A percentile compares a stretch with the other conserved stretches of the same genome.
phyloP scores from a whole-genome alignment of 148 eudicot genomes.

The Arctostaphylos glauca region DNA sequence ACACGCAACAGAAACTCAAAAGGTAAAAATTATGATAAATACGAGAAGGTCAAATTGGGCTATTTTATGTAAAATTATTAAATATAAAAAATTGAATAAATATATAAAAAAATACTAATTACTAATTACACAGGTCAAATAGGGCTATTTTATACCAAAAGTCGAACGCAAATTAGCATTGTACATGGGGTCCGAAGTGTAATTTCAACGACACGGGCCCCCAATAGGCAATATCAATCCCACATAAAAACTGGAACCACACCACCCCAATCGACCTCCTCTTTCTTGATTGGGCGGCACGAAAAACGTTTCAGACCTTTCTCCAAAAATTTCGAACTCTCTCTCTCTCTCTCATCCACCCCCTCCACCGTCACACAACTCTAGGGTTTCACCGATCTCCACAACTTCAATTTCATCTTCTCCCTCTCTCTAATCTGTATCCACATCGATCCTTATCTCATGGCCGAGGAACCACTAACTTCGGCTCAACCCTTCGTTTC shows the following conservation, averaged over 20 bases:
- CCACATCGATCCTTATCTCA: conserved; percentile 12
- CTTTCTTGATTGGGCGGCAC: conserved; percentile 1
- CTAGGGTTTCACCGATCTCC: conserved; percentile 19
- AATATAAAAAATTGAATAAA: too few relatives aligned
- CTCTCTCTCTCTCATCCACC: neutral
- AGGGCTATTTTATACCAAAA: too few relatives aligned
- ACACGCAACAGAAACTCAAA: too few relatives aligned
- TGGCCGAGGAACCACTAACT: conserved; percentile 31
- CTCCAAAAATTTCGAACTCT: neutral
- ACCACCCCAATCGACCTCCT: neutral
- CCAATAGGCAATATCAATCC: neutral
- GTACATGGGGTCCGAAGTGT: too few relatives aligned
- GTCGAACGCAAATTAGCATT: too few relatives aligned
- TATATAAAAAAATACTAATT: too few relatives aligned
- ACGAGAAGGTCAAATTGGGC: too few relatives aligned
- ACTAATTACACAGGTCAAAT: too few relatives aligned
- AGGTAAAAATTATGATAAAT: too few relatives aligned
- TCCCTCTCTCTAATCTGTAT: neutral
- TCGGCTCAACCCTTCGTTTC: neutral
- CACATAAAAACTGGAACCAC: neutral
- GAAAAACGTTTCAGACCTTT: neutral
- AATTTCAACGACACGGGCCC: too few relatives aligned
- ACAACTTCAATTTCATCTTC: neutral
- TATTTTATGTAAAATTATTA: too few relatives aligned
- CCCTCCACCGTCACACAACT: neutral